These are phyloP conservation scores for Flueggea neowawraea DNA, from an alignment of 441 rosid genomes.

Conservation along the genomic window DNA sequence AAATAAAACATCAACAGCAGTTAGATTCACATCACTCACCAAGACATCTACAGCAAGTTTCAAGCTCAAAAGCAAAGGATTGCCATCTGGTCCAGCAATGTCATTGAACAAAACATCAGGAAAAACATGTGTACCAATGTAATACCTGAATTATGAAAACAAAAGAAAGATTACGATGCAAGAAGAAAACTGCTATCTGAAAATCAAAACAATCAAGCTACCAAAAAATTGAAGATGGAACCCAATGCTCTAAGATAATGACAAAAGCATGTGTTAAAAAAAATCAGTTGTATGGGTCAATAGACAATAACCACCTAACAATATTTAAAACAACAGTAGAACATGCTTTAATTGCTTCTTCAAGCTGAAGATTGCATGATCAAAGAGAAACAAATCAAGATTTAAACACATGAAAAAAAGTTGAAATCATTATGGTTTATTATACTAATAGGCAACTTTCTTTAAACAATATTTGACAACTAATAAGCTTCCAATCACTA, in stretches of 20 bases:
- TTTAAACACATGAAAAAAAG: slow-evolving; percentile 4
- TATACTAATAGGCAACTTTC: too few relatives aligned
- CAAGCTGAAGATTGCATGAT: neutral
- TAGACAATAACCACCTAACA: too few relatives aligned
- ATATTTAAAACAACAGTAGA: too few relatives aligned
- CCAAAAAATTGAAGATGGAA: too few relatives aligned
- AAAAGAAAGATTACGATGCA: slow-evolving; percentile 14
- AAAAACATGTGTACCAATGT: slow-evolving; percentile 71
- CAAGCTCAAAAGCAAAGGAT: slow-evolving; percentile 85
- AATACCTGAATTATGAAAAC: slow-evolving; percentile 59
- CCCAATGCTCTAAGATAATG: too few relatives aligned
- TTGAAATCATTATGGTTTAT: too few relatives aligned
- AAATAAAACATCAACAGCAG: slow-evolving; percentile 6
- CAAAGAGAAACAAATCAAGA: slow-evolving; percentile 1
- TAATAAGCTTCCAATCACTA: too few relatives aligned
- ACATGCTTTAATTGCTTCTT: slow-evolving; percentile 1
- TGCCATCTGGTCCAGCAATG: slow-evolving; percentile 91
- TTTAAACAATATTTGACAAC: too few relatives aligned
- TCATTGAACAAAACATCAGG: slow-evolving; percentile 96
- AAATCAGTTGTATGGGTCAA: too few relatives aligned
- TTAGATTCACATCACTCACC: slow-evolving; percentile 47
- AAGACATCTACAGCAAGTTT: slow-evolving; percentile 96
- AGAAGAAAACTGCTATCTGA: slow-evolving; percentile 6
- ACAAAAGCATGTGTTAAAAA: too few relatives aligned
- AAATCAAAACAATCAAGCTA: neutral